Conservation (phyloP, 2,329 filamentous ascomycete species). For the Verticillium nubilum region DNA sequence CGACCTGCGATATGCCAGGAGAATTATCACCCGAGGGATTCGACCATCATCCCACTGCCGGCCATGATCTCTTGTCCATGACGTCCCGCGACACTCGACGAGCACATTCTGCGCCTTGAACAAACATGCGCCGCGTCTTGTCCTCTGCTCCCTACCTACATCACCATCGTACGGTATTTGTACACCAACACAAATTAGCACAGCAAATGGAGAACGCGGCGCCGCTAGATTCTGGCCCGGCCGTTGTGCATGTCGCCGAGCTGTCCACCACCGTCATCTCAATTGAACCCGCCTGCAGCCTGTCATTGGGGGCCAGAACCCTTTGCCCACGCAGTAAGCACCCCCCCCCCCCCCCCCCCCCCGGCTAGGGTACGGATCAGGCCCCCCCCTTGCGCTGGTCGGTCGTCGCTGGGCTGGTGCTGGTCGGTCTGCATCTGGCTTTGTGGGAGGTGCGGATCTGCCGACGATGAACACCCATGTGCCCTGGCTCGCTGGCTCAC, state of each 20-base stretch:
- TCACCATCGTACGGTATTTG: no score
- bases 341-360: not conserved
- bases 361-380: no score
- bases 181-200: not conserved
- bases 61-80: no score
- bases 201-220: not conserved
- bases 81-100: not conserved
- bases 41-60: not conserved
- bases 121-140: no score
- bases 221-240: not conserved
- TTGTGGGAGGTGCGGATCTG: not conserved
- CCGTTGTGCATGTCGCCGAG: not conserved
- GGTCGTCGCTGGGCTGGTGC: not conserved
- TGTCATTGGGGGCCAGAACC: not conserved
- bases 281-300: not conserved
- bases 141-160: no score
- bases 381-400: not conserved
- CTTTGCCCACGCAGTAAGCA: not conserved
- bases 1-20: no score
- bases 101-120: not conserved
- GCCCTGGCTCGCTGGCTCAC: no score
- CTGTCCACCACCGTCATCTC: not conserved
- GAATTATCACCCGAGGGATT: no score
- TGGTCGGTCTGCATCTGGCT: not conserved
- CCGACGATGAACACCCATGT: not conserved